Base-by-base conservation (phyloP, 352 stramenopile genomes). In the Phytopythium delawarense region DNA sequence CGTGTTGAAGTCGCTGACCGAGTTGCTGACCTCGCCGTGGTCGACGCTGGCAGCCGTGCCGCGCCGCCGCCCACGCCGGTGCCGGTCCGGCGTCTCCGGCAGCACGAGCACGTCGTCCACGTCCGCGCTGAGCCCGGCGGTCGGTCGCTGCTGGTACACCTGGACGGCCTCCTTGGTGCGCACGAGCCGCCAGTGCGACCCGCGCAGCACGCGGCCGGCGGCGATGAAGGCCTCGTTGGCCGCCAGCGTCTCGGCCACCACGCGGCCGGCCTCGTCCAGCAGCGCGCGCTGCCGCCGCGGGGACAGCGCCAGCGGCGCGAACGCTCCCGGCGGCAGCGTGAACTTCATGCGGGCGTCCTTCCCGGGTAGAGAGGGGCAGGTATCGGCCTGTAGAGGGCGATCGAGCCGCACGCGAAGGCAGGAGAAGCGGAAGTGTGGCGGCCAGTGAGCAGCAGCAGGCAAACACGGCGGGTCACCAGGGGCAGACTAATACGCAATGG, bases 211-310 rank as follows among this genome's bases (percentile, higher is more conserved):
- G 13, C 60, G 60, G 57, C 65, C 59, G 9, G 67, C 50, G 1
- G 66, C 49, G 8, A 81, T 39, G 65, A 73, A 83, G 25, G 59
- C 54, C 63, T 81, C 70, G 59, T 81, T 73, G 18, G 63, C 67
- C 30, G 61, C 65, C n/a, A 86, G 40, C 23, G 69, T 80, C 57
- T 84, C 76, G 21, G 35, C 66, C 20, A 86, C 64, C 1, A 86
- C 67, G 18, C 69, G 63, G 23, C 75, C 50, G 4, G 72, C 75
- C 55, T 86, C 73, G 40, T 74, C 51, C 21, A 67, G 48, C 35
- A 84, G 57, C 28, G 55, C 68, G 0, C 53, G 51, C 61, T 69
- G 53, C 4, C 67, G 51, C 37, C 76, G 69, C 20, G 75, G 71
- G 30, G 64, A 64, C 23, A 78, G 30, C 48, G 25, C 58, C 13